Evolutionary conservation across 345 rosid genomes (phyloP), one percentile per base, ranked within the genome.

Genomic region (Diplotaxis tenuifolia): DNA sequence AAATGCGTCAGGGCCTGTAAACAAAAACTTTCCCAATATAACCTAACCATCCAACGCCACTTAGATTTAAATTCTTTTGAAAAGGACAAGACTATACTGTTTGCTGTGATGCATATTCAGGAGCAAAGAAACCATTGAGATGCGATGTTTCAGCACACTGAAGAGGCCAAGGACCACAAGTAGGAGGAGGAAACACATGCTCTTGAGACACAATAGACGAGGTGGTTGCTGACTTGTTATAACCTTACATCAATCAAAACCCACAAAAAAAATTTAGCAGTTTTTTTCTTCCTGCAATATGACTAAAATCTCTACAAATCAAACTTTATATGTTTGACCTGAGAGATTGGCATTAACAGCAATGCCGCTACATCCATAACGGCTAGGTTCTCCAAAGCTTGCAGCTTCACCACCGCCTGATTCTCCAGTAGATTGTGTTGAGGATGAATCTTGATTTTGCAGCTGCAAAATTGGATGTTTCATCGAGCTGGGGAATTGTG

Each of bases 381-480:
- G 69, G 47, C 68, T 73, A 79, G 74, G 79, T 65, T 82, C 80
- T 47, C 80, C 82, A 57, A 81, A 53, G 25, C 25, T 23, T 23
- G 25, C 25, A 23, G 25, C 25, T 23, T 23, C 25, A 23, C 25
- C 61, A 27, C 81, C 70, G 42, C 75, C 83, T 56, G 96, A 87
- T 64, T 89, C 88, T 56, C 80, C 83, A 9, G 86, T 88, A 3
- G 95, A 92, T 60, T 89, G 94, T 54, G 88, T 70, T 49, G 94
- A 85, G 9, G 87, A 81, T 23, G 87, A 84, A 36, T 87, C 92
- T 77, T 77, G 89, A 27, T 84, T 86, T 63, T 83, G 89, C 58
- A 72, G 12, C 68, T 71, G 80, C 67, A 86, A 78, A 68, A 66
- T 70, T 45, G 75, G 47, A 49, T 73, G 85, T 60, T 82, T 86